Percentiles rank a stretch among this genome's conserved stretches.
Conservation (phyloP, 208 protist species). For the Leishmania mexicana region DNA sequence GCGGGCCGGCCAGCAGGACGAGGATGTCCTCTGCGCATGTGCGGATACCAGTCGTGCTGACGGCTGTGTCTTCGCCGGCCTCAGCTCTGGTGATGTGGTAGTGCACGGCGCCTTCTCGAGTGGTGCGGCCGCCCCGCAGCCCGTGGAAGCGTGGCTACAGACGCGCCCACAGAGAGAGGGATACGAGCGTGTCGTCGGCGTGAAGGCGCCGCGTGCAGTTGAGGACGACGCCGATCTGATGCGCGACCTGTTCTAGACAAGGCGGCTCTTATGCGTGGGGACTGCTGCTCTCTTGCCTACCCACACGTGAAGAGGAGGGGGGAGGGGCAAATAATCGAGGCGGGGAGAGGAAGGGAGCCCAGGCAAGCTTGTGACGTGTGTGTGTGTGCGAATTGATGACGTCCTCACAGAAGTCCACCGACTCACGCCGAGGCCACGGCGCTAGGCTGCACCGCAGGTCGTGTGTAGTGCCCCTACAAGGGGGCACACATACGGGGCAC, state of each 20-base stretch:
- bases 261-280: background rate
- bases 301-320: background rate
- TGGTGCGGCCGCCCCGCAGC: background rate
- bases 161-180: constrained; percentile 38
- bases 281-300: background rate
- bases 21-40: constrained; percentile 68
- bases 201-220: constrained; percentile 43
- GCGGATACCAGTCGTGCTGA: constrained; percentile 35
- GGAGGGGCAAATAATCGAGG: background rate
- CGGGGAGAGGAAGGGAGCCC: background rate
- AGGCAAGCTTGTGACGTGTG: background rate
- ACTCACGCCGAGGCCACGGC: background rate
- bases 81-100: constrained; percentile 62
- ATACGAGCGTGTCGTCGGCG: constrained; percentile 18
- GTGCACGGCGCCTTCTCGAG: constrained; percentile 32
- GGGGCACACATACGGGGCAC: background rate
- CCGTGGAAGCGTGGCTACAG: constrained; percentile 39
- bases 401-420: background rate
- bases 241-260: constrained; percentile 15
- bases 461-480: background rate
- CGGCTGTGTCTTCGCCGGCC: constrained; percentile 59
- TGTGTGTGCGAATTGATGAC: background rate
- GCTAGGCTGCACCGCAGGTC: background rate
- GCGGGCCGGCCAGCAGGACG: constrained; percentile 42
- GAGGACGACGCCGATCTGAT: constrained; percentile 32